Evolutionary conservation across 192 early-diverging fungal genomes (phyloP), one percentile per base, ranked within the genome.

Genomic region (Entomortierella lignicola): DNA sequence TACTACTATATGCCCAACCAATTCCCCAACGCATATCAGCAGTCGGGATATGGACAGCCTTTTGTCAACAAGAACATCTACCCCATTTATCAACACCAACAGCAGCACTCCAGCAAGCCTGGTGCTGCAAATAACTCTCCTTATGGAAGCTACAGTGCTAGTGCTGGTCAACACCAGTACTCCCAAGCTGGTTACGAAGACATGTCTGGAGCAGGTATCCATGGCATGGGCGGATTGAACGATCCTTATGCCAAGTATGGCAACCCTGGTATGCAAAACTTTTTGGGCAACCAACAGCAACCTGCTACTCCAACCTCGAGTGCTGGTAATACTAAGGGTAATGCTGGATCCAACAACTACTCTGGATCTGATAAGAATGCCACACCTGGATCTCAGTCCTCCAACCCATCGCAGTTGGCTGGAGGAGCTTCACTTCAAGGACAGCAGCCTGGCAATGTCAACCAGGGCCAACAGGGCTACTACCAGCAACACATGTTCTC

Each of bases 1-100:
- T 91, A 93, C 71, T 93, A 92, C 72, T 95, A 97, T 85, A 90
- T 93, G 82, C 88, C 90, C 25, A 89, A 90, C 84, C 92, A 95
- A 84, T 95, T 90, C 88, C 90, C 88, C 66, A 91, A n/a, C n/a
- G n/a, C 87, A 57, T 95, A 95, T 81, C 92, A 93, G 64, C 90
- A 91, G 74, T 92, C 91, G 0, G 87, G 87, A 8, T 97, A 95
- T 67, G 93, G 91, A 26, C 94, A 96, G 81, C 94, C 92, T n/a
- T 95, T 94, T 74, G 89, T 95, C 72, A 95, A 94, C 86, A 96
- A 97, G 85, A 89, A 85, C 47, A 91, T 94, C 86, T 97, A 96
- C 72, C 94, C 94, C n/a, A 92, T 93, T 89, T 95, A 96, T 70
- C 83, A 85, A 44, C 71, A 77, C 41, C 72, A 82, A 60, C 61